phyloP scores from a whole-genome alignment of 1,139 yeast species.

The Magnusiomyces magnusii region DNA sequence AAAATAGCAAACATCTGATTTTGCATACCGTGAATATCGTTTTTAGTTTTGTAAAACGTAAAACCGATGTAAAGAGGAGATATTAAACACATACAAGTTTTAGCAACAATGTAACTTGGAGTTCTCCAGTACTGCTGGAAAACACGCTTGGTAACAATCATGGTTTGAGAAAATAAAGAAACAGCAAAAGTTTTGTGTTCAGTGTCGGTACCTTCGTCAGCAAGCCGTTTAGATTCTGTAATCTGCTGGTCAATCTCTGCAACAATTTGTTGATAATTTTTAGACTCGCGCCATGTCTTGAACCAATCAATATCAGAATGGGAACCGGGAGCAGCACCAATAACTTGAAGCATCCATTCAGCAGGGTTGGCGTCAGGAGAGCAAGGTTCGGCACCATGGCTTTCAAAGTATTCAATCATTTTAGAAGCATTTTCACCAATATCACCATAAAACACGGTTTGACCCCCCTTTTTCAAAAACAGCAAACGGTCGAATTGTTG shows the following conservation, averaged over 20 bases:
- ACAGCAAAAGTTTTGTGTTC: constrained; percentile 31
- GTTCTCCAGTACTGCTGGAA: constrained; percentile 60
- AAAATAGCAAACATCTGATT: constrained; percentile 46
- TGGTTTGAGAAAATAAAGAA: constrained; percentile 41
- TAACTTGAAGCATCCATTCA: constrained; percentile 66
- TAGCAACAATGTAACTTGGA: constrained; percentile 58
- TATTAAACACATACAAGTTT: constrained; percentile 42
- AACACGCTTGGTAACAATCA: constrained; percentile 41
- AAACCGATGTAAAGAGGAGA: constrained; percentile 58
- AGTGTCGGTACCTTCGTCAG: constrained; percentile 17
- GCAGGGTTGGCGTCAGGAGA: constrained; percentile 63
- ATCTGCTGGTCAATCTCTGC: constrained; percentile 25
- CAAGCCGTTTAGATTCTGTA: neutral
- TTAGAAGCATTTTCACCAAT: constrained; percentile 52
- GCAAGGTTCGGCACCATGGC: constrained; percentile 55
- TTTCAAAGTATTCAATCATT: constrained; percentile 56
- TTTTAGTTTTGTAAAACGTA: constrained; percentile 56
- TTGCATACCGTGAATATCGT: constrained; percentile 38
- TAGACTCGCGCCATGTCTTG: constrained; percentile 53
- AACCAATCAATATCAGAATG: constrained; percentile 52
- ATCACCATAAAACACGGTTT: constrained; percentile 71
- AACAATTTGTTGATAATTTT: constrained; percentile 40
- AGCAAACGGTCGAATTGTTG: constrained; percentile 64
- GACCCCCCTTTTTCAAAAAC: constrained; percentile 61
- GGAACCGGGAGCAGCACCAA: constrained; percentile 68